Evolutionary conservation across 495 filamentous ascomycete species (phyloP), one percentile per base, ranked within the genome.

Genomic region (Pyronema domesticum): DNA sequence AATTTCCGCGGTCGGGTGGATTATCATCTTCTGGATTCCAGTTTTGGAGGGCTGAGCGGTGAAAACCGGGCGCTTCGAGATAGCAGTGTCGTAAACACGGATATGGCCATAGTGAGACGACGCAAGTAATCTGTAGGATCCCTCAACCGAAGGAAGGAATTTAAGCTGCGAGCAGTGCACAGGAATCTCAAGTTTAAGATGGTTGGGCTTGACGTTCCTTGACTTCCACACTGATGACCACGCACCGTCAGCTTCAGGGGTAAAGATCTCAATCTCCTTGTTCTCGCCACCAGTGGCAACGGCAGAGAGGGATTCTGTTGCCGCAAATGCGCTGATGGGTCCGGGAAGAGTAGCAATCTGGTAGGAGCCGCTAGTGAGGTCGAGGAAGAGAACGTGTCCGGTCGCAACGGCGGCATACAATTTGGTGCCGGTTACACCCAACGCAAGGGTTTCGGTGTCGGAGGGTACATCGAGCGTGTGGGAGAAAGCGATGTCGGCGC

Each of bases 11-110:
- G 50, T 44, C 1, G 60, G 61, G 36, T 64, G 61, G 0, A 63
- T 53, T 4, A 33, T 53, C 6, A 64, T 23, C 9, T 51, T 51
- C 8, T 63, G 17, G 37, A 64, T 60, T 3, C 55, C 60, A 1
- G 60, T 56, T 40, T 53, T 43, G 1, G 60, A 59, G 37, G 61
- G 60, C 3, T 51, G 44, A 17, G 39, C 40, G 14, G 39, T 60
- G 35, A 63, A 64, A n/a, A 64, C 54, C 3, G 61, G 61, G 2
- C 61, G 60, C 19, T 57, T 56, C 15, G 61, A 59, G n/a, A 63
- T 47, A 10, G 60, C 54, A 13, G 60, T 55, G 23, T 64, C 61
- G 37, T 64, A 64, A n/a, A 64, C 49, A 10, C 61, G 46, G 18
- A 64, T 15, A 13, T 63, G 60, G 1, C 60, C 63, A 39, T 63